A percentile compares a stretch with the other conserved stretches of the same genome.
phyloP scores from a whole-genome alignment of 1,284 basidiomycete species.

The Neonothopanus nambi region DNA sequence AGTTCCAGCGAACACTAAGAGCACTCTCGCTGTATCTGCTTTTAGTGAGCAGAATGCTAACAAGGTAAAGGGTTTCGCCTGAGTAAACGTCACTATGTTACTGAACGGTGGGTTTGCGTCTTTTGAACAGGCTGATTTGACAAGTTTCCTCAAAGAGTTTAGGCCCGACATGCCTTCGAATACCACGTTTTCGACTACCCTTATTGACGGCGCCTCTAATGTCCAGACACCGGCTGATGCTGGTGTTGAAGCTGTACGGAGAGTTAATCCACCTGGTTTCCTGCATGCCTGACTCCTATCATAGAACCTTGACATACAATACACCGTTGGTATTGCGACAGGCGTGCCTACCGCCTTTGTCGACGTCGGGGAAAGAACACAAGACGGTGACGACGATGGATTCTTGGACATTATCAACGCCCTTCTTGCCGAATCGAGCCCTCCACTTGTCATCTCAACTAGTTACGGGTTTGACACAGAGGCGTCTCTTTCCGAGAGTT shows the following conservation, averaged over 20 bases:
- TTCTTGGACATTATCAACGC: conserved; percentile 11
- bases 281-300: not conserved
- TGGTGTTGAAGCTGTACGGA: conserved; percentile 36
- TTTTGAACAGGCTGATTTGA: conserved; percentile 43
- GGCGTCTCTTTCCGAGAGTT: conserved; percentile 3
- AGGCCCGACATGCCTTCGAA: conserved; percentile 20
- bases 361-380: conserved; percentile 16
- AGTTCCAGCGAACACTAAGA: conserved; percentile 33
- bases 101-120: too few relatives aligned
- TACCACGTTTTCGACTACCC: conserved; percentile 26
- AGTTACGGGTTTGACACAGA: conserved; percentile 10
- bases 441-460: conserved; percentile 9
- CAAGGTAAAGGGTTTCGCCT: too few relatives aligned
- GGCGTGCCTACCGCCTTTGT: conserved; percentile 22
- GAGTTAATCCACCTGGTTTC: not conserved
- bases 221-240: conserved; percentile 35
- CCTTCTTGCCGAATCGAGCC: conserved; percentile 4
- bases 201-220: conserved; percentile 46
- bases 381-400: conserved; percentile 18
- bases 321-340: conserved; percentile 31
- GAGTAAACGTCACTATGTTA: too few relatives aligned
- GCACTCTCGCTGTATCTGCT: conserved; percentile 39
- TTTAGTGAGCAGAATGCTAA: conserved; percentile 39
- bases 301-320: conserved; percentile 27
- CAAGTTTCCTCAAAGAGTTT: conserved; percentile 37